A percentile compares a stretch with the other conserved stretches of the same genome.
Conservation (phyloP, 2,329 filamentous ascomycete genomes). For the Mycosphaerelloides madeirae region DNA sequence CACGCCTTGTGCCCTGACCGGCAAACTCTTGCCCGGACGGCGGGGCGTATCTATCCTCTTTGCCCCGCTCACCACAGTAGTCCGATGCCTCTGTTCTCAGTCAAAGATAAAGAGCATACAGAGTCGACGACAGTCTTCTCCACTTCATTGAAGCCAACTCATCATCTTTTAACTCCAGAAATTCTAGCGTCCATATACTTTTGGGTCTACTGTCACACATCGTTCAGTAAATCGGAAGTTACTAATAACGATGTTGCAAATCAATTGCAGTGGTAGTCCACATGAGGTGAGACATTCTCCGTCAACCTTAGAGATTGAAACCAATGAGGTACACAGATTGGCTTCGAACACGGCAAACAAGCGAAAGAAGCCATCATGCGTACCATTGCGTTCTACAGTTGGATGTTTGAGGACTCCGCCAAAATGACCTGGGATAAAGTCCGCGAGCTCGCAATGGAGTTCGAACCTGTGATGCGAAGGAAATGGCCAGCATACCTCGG, state of each 20-base stretch:
- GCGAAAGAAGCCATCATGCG: slow-evolving; percentile 39
- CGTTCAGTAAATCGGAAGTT: too few relatives aligned
- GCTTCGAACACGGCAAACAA: slow-evolving; percentile 42
- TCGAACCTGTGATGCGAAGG: slow-evolving; percentile 41
- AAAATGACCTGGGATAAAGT: slow-evolving; percentile 46
- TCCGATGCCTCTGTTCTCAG: too few relatives aligned
- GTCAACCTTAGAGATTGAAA: neutral
- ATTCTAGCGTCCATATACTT: too few relatives aligned
- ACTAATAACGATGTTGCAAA: slow-evolving; percentile 2
- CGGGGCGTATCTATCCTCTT: too few relatives aligned
- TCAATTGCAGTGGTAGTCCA: slow-evolving; percentile 6
- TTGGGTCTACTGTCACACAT: too few relatives aligned
- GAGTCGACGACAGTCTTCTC: too few relatives aligned
- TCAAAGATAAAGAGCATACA: too few relatives aligned
- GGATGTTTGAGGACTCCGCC: slow-evolving; percentile 45
- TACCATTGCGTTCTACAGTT: slow-evolving; percentile 45
- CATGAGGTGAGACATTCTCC: neutral
- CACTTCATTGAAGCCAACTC: too few relatives aligned
- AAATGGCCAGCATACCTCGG: slow-evolving; percentile 42
- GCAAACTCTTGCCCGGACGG: too few relatives aligned
- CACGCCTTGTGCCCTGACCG: too few relatives aligned
- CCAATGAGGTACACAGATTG: slow-evolving; percentile 38
- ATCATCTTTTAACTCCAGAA: too few relatives aligned
- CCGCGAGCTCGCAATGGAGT: slow-evolving; percentile 43
- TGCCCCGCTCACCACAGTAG: too few relatives aligned